These are phyloP conservation scores for Maudiozyma saulgeensis DNA, from an alignment of 805 yeast species.

Conservation along the genomic window DNA sequence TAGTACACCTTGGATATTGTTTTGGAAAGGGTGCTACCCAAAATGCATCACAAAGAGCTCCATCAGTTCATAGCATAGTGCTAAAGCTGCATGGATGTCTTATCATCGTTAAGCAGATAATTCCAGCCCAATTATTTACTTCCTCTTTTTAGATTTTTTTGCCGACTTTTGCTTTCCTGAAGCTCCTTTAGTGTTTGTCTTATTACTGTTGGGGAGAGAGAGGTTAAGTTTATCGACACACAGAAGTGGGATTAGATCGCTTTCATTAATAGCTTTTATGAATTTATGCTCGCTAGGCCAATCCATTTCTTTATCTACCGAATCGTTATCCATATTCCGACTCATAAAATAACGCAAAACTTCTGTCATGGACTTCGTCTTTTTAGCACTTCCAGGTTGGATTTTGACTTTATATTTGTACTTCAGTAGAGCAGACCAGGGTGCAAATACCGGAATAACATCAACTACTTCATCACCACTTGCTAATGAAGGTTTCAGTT, in stretches of 20 bases:
- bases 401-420: slow-evolving; percentile 75
- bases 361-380: slow-evolving; percentile 78
- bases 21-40: too few species aligned
- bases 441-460: slow-evolving; percentile 82
- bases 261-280: slow-evolving; percentile 47
- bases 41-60: too few species aligned
- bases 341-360: slow-evolving; percentile 47
- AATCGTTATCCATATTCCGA: slow-evolving; percentile 38
- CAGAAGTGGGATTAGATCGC: slow-evolving; percentile 56
- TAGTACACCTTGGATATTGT: too few species aligned
- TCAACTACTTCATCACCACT: slow-evolving; percentile 46
- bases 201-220: slow-evolving; percentile 40
- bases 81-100: too few species aligned
- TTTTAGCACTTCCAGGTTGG: slow-evolving; percentile 69
- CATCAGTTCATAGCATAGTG: too few species aligned
- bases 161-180: neutral
- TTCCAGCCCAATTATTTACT: neutral
- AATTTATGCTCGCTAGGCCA: slow-evolving; percentile 64
- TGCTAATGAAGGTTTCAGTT: slow-evolving; percentile 24
- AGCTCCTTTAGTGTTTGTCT: neutral
- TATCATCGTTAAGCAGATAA: too few species aligned
- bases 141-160: neutral
- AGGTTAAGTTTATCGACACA: slow-evolving; percentile 67
- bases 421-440: slow-evolving; percentile 74
- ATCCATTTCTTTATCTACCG: slow-evolving; percentile 41